A percentile compares a stretch with the other conserved stretches of the same genome.
Conservation (phyloP, 2,329 filamentous ascomycete species). For the Arthrocladium fulminans region DNA sequence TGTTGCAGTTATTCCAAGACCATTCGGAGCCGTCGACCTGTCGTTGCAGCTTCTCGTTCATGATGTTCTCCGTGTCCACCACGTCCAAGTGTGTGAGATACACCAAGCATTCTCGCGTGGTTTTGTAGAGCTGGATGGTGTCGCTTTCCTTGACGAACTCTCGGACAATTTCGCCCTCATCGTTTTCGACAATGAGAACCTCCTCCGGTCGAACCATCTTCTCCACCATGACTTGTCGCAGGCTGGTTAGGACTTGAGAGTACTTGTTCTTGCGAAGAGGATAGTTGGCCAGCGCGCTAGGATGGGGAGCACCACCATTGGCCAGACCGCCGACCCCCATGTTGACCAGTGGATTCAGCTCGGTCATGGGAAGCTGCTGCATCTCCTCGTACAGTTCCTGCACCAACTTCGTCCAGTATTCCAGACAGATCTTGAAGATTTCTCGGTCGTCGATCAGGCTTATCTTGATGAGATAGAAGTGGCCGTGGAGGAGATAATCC, state of each 20-base stretch:
- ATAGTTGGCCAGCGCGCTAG: slow-evolving; percentile 75
- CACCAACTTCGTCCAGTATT: slow-evolving; percentile 98
- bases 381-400: slow-evolving; percentile 98
- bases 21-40: slow-evolving; percentile 94
- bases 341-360: slow-evolving; percentile 79
- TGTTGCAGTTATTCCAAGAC: slow-evolving; percentile 99
- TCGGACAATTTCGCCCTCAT: slow-evolving; percentile 96
- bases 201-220: slow-evolving; percentile 99
- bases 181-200: slow-evolving; percentile 97
- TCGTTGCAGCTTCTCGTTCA: slow-evolving; percentile 94
- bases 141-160: slow-evolving; percentile 99
- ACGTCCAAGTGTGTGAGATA: slow-evolving; percentile 97
- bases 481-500: slow-evolving; percentile 88
- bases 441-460: slow-evolving; percentile 98
- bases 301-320: slow-evolving; percentile 76
- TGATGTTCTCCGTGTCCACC: slow-evolving; percentile 94
- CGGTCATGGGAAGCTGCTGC: slow-evolving; percentile 88
- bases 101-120: slow-evolving; percentile 90
- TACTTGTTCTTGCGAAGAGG: slow-evolving; percentile 98
- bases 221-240: slow-evolving; percentile 97
- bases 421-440: slow-evolving; percentile 98
- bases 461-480: slow-evolving; percentile 96
- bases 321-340: slow-evolving; percentile 63
- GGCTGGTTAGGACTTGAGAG: slow-evolving; percentile 81
- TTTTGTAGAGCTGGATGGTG: slow-evolving; percentile 98